Evolutionary conservation across 495 filamentous ascomycete genomes (phyloP), one percentile per base, ranked within the genome.

Genomic region (Friedmanniomyces endolithicus): DNA sequence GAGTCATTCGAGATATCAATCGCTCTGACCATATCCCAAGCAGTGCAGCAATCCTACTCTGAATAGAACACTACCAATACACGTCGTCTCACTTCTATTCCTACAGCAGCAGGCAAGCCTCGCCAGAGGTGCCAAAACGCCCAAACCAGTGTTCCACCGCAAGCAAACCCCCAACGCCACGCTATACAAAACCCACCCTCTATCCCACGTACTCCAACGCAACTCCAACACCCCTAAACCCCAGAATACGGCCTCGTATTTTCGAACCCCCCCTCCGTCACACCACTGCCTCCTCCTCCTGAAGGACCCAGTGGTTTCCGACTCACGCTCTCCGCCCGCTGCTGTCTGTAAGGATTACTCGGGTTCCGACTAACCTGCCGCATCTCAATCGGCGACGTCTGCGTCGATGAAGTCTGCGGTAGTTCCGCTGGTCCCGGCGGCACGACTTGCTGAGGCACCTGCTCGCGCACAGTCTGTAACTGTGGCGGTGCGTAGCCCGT

Each of bases 301-400:
- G 55, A n/a, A 4, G 40, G 51, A 53, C 51, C 33, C 35, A 53
- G 4, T 7, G 51, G 51, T 23, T 53, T 53, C 51, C 51, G 20
- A 7, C 20, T 34, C 25, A n/a, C 7, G 29, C 31, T 55, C 24
- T 48, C 41, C 7, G 23, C 46, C 22, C 22, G 17, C 53, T 56
- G 24, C 17, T 49, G 16, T n/a, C n/a, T n/a, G 22, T 60, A 56
- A 1, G 57, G 52, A 52, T 60, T 60, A 37, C 25, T 55, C 46
- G 52, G 16, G 24, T 35, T 56, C 29, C 43, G 17, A 14, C 20
- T 17, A 3, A 60, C 41, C 33, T 61, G 53, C 19, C 49, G 48
- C 58, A 61, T 61, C 35, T 61, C 58, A 16, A 57, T 23, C 45
- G 58, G 52, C 33, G 39, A 45, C 11, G 55, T 59, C 56, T 40